Percentiles rank a stretch among this genome's conserved stretches.
Conservation (phyloP, 176 grass and related monocot species). For the Aegilops bicornis region DNA sequence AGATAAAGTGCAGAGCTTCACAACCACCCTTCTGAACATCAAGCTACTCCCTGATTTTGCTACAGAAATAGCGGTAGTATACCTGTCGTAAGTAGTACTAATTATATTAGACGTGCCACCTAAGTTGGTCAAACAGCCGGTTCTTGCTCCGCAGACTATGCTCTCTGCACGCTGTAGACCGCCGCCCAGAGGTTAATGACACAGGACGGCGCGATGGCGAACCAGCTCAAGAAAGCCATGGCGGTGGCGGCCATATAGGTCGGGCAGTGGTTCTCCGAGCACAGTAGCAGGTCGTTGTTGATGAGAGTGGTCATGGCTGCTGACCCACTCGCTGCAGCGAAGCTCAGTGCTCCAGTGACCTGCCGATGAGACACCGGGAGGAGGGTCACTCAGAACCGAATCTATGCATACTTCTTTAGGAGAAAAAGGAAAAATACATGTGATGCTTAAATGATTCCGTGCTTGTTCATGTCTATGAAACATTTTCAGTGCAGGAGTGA, state of each 20-base stretch:
- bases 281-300: conserved; percentile 74
- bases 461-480: too few species aligned
- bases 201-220: conserved; percentile 65
- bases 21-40: not conserved
- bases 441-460: too few species aligned
- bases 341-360: conserved; percentile 74
- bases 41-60: not conserved
- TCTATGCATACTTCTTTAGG: too few species aligned
- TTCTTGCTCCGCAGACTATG: not conserved
- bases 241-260: conserved; percentile 75
- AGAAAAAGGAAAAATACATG: too few species aligned
- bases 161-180: conserved; percentile 43
- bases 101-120: conserved; percentile 3
- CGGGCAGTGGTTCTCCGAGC: conserved; percentile 49
- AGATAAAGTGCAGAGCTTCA: not conserved
- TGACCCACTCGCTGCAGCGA: conserved; percentile 82
- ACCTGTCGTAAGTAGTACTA: not conserved
- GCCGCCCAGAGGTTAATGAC: conserved; percentile 75
- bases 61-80: conserved; percentile 2
- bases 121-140: not conserved
- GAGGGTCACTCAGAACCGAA: not conserved
- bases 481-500: too few species aligned
- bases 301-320: conserved; percentile 70
- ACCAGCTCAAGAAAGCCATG: conserved; percentile 90
- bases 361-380: conserved; percentile 9